phyloP scores from a whole-genome alignment of 345 rosid species.

The Rhodomyrtus tomentosa region DNA sequence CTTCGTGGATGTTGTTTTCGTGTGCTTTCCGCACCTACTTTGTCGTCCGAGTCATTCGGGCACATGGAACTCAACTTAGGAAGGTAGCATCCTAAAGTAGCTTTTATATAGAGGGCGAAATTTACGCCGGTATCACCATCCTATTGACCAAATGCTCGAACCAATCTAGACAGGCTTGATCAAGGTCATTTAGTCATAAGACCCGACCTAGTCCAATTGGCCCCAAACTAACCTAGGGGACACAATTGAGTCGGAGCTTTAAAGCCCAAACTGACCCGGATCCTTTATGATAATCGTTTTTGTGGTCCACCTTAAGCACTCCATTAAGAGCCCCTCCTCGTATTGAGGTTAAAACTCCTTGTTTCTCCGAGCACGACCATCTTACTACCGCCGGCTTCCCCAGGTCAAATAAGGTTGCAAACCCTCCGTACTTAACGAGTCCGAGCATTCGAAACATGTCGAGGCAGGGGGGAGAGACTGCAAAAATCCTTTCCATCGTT shows the following conservation, averaged over 20 bases:
- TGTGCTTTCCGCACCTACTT: not conserved
- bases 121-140: not conserved
- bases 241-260: not conserved
- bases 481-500: not conserved
- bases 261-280: not conserved
- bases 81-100: not conserved
- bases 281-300: not conserved
- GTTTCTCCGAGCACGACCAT: not conserved
- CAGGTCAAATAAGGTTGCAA: not conserved
- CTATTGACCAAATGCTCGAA: not conserved
- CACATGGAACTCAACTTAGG: not conserved
- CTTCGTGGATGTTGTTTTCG: not conserved
- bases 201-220: not conserved
- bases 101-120: not conserved
- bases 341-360: not conserved
- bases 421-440: not conserved
- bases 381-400: not conserved
- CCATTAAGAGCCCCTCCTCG: not conserved
- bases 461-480: not conserved
- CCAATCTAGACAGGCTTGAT: not conserved
- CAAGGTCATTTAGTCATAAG: not conserved
- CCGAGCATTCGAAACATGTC: no score
- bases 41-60: not conserved
- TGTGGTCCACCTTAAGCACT: not conserved
- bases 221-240: not conserved